Percentiles rank a stretch among this genome's conserved stretches.
phyloP scores from a whole-genome alignment of 345 rosid species.

The Camelina hispida region DNA sequence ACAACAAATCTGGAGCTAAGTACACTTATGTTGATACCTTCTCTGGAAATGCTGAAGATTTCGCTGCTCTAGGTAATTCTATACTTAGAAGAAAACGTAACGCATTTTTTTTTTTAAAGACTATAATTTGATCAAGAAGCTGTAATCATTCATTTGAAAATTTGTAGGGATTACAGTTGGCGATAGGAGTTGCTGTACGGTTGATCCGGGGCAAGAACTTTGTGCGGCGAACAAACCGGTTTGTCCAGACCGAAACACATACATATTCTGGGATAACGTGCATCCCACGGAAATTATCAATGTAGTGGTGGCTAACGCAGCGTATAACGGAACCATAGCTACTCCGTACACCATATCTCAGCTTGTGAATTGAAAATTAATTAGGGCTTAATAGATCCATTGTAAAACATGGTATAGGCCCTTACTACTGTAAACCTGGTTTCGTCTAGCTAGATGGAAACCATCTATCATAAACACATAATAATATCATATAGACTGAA shows the following conservation, averaged over 20 bases:
- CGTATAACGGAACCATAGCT: constrained; percentile 25
- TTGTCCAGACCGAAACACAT: constrained; percentile 46
- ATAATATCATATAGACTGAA: background rate
- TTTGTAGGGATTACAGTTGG: constrained; percentile 42
- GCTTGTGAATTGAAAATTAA: constrained; percentile 20
- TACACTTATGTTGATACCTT: constrained; percentile 42
- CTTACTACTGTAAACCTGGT: background rate
- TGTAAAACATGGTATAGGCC: background rate
- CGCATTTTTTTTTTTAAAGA: no score
- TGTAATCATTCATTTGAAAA: background rate
- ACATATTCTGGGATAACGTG: constrained; percentile 59
- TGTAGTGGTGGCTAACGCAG: constrained; percentile 27
- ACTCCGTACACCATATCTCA: constrained; percentile 33
- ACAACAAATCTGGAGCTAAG: constrained; percentile 17
- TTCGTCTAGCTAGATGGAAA: constrained; percentile 11
- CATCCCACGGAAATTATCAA: constrained; percentile 54
- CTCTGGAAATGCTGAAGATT: constrained; percentile 33
- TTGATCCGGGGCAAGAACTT: constrained; percentile 36
- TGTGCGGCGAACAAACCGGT: constrained; percentile 44
- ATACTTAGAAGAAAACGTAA: background rate
- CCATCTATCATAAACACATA: background rate
- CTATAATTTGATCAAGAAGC: background rate
- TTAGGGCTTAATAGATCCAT: background rate
- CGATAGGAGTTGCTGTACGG: constrained; percentile 44
- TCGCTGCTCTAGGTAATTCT: constrained; percentile 35